Base-by-base conservation (phyloP, 345 rosid genomes). In the Passiflora organensis region DNA sequence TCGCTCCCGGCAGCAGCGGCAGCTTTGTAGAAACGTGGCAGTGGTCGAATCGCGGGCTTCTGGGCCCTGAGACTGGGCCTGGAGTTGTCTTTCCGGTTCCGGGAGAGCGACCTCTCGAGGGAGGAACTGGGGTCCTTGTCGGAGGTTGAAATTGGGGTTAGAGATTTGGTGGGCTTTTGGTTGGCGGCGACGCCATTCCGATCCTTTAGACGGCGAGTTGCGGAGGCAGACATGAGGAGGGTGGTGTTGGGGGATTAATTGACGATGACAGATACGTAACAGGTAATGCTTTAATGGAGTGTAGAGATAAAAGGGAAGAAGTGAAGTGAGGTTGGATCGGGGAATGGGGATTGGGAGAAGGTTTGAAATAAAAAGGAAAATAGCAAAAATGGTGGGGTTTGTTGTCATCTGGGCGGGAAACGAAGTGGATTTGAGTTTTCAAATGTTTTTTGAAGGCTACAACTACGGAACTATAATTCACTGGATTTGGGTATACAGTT, bases 401-500 rank as follows among this genome's bases (percentile, higher is more conserved):
- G n/a, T n/a, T n/a, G n/a, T n/a, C n/a, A n/a, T n/a, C n/a, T 64
- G 73, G 56, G 84, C 81, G 84, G 84, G 84, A 72, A 74, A 48
- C 19, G 24, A 16, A n/a, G 12, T 6, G 21, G 37, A 19, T 71
- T 68, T 47, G 51, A 71, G 20, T 56, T 79, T 79, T 70, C 46
- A 65, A 69, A 13, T 41, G 15, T 57, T 53, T 59, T 22, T 4
- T 19, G 32, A 17, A 6, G 17, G n/a, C n/a, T n/a, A n/a, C n/a
- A n/a, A n/a, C n/a, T n/a, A n/a, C n/a, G n/a, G n/a, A n/a, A n/a
- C n/a, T n/a, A n/a, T n/a, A n/a, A n/a, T n/a, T n/a, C n/a, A n/a
- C n/a, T n/a, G n/a, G n/a, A n/a, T n/a, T n/a, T n/a, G n/a, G n/a
- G n/a, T n/a, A n/a, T n/a, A n/a, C n/a, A n/a, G n/a, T n/a, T n/a